Base-by-base conservation (phyloP, 2,329 filamentous ascomycete genomes). In the Lasiodiplodia sp. region DNA sequence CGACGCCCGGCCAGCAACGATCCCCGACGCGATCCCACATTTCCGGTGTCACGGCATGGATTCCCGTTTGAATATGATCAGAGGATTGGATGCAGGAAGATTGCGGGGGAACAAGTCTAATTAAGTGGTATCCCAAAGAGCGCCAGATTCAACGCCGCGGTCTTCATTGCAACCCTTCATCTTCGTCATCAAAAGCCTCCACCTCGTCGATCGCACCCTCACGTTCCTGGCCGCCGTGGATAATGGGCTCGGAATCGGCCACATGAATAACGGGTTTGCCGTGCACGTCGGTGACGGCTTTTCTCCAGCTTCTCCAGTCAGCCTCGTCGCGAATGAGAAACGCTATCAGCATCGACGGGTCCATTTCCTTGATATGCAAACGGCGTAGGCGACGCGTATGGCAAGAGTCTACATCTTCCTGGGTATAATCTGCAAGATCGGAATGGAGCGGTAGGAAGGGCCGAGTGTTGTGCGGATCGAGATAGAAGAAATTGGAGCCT, bases 341-440 rank as follows among this genome's bases (percentile, higher is more conserved):
- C 4, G 93, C 95, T 72, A 99, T 92, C 52, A 99, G 83, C 96
- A 99, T 99, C 76, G 94, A 97, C 0, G 96, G 96, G 75, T 99
- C 96, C 92, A 99, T 96, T 76, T 98, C 94, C 69, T 90, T 89
- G 60, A 99, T 87, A 73, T 96, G 91, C 37, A 99, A 85, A 68
- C 92, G 88, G 47, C 95, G 89, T 21, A 99, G 82, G 58, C 95
- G 90, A 63, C 92, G 88, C 0, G 94, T 98, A 78, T 99, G 95
- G 75, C 93, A 97, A 0, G 91, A 91, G 67, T 91, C 87, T 18
- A 97, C 78, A 69, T 98, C 94, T 73, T 92, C 91, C 8, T 83
- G 75, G 0, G 89, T 89, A 75, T 94, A 93, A 1, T 88, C 81
- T 7, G 82, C 79, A 0, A 84, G 77, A 58, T 89, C 79, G 34